Evolutionary conservation across 2,329 filamentous ascomycete species (phyloP).

Genomic region (Sporothrix brunneoviolacea): DNA sequence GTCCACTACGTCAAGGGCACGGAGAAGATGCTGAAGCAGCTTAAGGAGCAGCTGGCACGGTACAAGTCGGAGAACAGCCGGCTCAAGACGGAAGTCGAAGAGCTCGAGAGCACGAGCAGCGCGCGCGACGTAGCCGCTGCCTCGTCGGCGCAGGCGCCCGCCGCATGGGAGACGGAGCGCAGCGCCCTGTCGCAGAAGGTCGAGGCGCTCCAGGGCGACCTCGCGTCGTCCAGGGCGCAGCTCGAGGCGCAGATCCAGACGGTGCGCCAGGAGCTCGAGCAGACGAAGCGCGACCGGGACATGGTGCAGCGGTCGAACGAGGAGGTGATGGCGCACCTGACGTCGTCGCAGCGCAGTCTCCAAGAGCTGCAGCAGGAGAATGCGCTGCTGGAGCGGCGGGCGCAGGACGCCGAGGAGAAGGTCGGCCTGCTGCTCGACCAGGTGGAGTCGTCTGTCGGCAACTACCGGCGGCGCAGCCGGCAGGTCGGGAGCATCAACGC

Average conservation of each 20-base stretch:
- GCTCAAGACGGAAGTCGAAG: constrained; percentile 74
- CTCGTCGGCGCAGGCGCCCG: constrained; percentile 30
- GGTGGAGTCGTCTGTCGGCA: constrained; percentile 88
- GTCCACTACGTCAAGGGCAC: constrained; percentile 98
- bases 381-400: constrained; percentile 69
- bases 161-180: constrained; percentile 71
- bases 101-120: constrained; percentile 48
- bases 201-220: constrained; percentile 59
- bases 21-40: constrained; percentile 97
- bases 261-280: constrained; percentile 63
- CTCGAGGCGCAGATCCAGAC: constrained; percentile 66
- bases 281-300: constrained; percentile 63
- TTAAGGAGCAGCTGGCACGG: constrained; percentile 92
- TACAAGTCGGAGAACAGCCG: constrained; percentile 83
- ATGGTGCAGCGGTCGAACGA: constrained; percentile 50
- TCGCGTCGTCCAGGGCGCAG: constrained; percentile 56
- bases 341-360: constrained; percentile 58
- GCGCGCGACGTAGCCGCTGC: constrained; percentile 31
- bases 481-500: constrained; percentile 48
- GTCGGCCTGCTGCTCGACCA: constrained; percentile 90
- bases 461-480: constrained; percentile 75
- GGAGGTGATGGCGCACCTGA: constrained; percentile 50
- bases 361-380: constrained; percentile 83
- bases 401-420: constrained; percentile 84
- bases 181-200: constrained; percentile 61